These are phyloP conservation scores for Sphagnum fallax DNA, from an alignment of 228 moss, liverwort and hornwort genomes.

Conservation along the genomic window DNA sequence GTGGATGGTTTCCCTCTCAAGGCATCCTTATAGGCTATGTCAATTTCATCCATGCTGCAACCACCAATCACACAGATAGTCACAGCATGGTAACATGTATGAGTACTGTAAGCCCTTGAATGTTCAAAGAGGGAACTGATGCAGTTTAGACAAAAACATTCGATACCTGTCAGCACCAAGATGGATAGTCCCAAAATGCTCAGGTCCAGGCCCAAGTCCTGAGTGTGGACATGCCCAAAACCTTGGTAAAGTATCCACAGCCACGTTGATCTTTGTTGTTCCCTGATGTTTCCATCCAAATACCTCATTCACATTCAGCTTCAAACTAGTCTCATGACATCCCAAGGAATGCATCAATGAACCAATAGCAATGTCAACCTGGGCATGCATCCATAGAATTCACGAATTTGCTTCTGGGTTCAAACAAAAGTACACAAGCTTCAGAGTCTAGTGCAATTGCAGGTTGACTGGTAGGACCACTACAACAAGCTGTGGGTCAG, in stretches of 20 bases:
- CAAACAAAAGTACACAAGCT: too few species aligned
- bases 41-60: slow-evolving; percentile 83
- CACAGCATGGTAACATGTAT: background rate
- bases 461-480: too few species aligned
- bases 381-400: too few species aligned
- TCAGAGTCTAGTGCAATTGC: too few species aligned
- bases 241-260: slow-evolving; percentile 66
- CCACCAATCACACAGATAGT: slow-evolving; percentile 2
- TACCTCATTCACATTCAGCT: too few species aligned
- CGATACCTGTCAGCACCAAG: slow-evolving; percentile 71
- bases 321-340: too few species aligned
- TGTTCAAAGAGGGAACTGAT: too few species aligned
- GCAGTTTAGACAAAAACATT: too few species aligned
- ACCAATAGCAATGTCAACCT: background rate
- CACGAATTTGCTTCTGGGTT: too few species aligned
- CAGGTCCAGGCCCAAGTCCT: slow-evolving; percentile 49
- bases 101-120: background rate
- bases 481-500: too few species aligned
- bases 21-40: slow-evolving; percentile 69
- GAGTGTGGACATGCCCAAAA: slow-evolving; percentile 52
- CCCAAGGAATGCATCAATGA: background rate
- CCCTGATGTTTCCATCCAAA: slow-evolving; percentile 36
- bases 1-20: slow-evolving; percentile 62
- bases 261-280: slow-evolving; percentile 85
- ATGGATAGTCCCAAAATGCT: slow-evolving; percentile 89